A percentile compares a stretch with the other conserved stretches of the same genome.
Conservation (phyloP, 202 grass and related monocot species). For the Dendrocalamus latiflorus region DNA sequence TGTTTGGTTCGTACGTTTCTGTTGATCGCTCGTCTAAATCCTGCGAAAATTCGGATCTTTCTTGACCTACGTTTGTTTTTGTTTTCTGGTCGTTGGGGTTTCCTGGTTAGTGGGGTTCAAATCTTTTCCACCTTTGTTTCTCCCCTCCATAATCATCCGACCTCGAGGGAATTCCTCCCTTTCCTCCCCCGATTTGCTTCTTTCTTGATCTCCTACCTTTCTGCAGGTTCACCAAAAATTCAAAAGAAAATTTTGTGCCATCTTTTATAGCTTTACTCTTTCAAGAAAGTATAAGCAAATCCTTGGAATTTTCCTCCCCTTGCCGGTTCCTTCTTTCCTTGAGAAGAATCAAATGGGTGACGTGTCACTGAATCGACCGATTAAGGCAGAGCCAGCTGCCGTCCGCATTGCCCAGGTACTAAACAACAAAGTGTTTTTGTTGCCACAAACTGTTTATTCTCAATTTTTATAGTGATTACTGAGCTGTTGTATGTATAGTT, state of each 20-base stretch:
- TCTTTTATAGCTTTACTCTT: not conserved
- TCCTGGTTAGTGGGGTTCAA: not conserved
- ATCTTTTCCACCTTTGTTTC: not conserved
- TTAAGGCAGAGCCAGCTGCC: slow-evolving; percentile 20
- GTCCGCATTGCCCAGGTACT: slow-evolving; percentile 29
- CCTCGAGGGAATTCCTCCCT: not conserved
- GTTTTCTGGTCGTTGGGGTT: not conserved
- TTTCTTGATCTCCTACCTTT: not conserved
- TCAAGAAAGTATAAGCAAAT: not conserved
- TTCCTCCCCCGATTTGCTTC: not conserved
- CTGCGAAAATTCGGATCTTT: not conserved
- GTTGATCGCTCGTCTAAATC: not conserved
- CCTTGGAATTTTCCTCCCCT: not conserved
- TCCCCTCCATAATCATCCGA: not conserved
- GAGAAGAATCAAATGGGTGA: slow-evolving; percentile 32
- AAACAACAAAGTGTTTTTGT: not conserved
- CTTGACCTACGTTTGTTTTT: not conserved
- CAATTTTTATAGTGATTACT: not conserved
- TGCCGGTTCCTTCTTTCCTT: not conserved
- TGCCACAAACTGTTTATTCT: not conserved
- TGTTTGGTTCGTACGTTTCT: not conserved
- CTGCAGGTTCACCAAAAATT: not conserved
- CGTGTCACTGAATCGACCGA: slow-evolving; percentile 28
- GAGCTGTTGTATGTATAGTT: not conserved
- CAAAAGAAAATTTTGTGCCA: not conserved